Base-by-base conservation (phyloP, 2,329 filamentous ascomycete species). In the Stemphylium beticola region DNA sequence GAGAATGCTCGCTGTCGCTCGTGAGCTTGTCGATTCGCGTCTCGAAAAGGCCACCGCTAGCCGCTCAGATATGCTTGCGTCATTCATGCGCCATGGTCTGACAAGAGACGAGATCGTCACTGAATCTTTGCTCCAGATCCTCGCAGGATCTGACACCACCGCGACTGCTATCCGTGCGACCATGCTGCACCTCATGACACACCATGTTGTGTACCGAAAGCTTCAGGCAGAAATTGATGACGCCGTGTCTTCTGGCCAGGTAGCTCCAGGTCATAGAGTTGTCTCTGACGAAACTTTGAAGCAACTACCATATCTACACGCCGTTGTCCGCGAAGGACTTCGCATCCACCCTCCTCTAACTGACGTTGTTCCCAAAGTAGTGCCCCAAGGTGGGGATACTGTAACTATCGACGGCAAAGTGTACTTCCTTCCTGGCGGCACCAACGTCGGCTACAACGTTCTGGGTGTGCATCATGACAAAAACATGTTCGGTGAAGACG, bases 141-240 rank as follows among this genome's bases (percentile, higher is more conserved):
- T 83, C 6, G 83, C 83, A 4, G 84, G 84, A 2, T 82, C 81
- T 1, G 84, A 86, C 55, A 85, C 82, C 0, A 83, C 83, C 0
- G 83, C 84, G 0, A 83, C 82, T 0, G 78, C 78, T 0, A 78
- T 87, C 8, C 80, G 83, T 2, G 73, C 78, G 15, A 82, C 77
- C 0, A 66, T 86, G 54, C 75, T 85, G 15, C 77, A 82, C 61
- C 67, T 86, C 33, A 75, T 81, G 4, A 79, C 80, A 4, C 79
- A 77, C 14, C 79, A 81, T 0, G 71, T 68, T 1, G 76, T 83
- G 0, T 76, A 80, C 47, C 42, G 57, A 2, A 77, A 65, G 0
- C 73, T 87, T 0, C 77, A 77, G 2, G 69, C 47, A 0, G 82
- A 86, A 57, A 76, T 82, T 2, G 72, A 76, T 55, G 54, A 55